A percentile compares a stretch with the other conserved stretches of the same genome.
Evolutionary conservation across 148 eudicot species (phyloP).

Genomic region (Amaranthus cruentus): DNA sequence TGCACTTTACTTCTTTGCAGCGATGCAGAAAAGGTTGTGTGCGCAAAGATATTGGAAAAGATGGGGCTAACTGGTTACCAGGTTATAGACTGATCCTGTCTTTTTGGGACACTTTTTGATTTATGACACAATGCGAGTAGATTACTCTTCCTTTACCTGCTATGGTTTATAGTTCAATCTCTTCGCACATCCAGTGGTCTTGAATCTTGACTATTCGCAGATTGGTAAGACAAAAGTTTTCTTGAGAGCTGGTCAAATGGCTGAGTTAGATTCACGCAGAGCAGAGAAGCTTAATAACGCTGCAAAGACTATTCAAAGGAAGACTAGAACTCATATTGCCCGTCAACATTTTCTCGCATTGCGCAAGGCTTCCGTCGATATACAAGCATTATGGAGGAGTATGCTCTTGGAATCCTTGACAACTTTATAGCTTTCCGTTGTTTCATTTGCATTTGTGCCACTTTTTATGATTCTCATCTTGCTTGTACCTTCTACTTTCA

Average conservation of each 20-base stretch:
- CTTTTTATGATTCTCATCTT: conserved; percentile 17
- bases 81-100: conserved; percentile 32
- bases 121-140: not conserved
- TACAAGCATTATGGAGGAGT: conserved; percentile 79
- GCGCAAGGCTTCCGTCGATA: conserved; percentile 44
- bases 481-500: not conserved
- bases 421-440: conserved; percentile 6
- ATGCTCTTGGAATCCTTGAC: conserved; percentile 25
- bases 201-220: conserved; percentile 38
- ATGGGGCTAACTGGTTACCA: conserved; percentile 81
- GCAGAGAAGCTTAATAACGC: conserved; percentile 65
- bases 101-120: not conserved
- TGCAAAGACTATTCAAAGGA: conserved; percentile 70
- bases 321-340: conserved; percentile 55
- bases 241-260: conserved; percentile 96
- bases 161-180: not conserved
- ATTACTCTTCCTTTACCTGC: not conserved
- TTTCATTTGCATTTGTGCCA: not conserved
- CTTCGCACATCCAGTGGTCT: conserved; percentile 2
- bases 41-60: conserved; percentile 76
- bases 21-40: conserved; percentile 57
- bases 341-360: conserved; percentile 55
- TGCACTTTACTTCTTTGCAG: conserved; percentile 39
- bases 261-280: conserved; percentile 75
- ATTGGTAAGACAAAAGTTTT: conserved; percentile 87